Conservation (phyloP, 345 rosid species). For the Microcos paniculata region DNA sequence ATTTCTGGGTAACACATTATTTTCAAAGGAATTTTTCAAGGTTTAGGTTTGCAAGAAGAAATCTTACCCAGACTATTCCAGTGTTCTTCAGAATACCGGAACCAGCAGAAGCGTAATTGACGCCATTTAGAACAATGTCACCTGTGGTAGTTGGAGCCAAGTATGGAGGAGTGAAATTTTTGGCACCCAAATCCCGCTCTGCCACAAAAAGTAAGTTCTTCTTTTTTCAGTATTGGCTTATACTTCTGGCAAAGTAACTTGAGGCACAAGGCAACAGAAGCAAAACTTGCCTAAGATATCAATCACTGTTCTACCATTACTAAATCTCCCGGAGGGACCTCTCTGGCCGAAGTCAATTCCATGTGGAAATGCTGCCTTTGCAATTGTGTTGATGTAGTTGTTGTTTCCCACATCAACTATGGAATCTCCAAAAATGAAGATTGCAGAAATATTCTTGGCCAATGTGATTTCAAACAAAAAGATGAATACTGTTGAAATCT, state of each 20-base stretch:
- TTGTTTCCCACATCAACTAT: conserved; percentile 53
- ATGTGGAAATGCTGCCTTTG: conserved; percentile 10
- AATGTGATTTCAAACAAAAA: not conserved
- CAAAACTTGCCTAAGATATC: conserved; percentile 25
- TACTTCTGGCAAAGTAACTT: not conserved
- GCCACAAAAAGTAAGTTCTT: not conserved
- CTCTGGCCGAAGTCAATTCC: conserved; percentile 17
- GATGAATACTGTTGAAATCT: not conserved
- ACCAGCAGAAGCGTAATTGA: conserved; percentile 13
- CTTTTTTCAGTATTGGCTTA: no score
- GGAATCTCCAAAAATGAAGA: conserved; percentile 61
- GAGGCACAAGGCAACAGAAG: not conserved
- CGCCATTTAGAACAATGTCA: conserved; percentile 1
- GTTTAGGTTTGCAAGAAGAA: not conserved
- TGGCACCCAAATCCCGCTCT: not conserved
- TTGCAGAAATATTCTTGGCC: conserved; percentile 17
- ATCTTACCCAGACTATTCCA: not conserved
- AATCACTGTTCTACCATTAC: conserved; percentile 8
- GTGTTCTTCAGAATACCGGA: conserved; percentile 3
- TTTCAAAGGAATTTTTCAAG: not conserved
- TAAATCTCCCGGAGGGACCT: conserved; percentile 8
- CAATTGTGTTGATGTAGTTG: conserved; percentile 41
- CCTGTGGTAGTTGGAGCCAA: conserved; percentile 12
- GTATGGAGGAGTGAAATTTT: conserved; percentile 20
- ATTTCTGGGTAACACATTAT: not conserved